Conservation (phyloP, 2,329 filamentous ascomycete genomes). For the Penicillium oxalicum region DNA sequence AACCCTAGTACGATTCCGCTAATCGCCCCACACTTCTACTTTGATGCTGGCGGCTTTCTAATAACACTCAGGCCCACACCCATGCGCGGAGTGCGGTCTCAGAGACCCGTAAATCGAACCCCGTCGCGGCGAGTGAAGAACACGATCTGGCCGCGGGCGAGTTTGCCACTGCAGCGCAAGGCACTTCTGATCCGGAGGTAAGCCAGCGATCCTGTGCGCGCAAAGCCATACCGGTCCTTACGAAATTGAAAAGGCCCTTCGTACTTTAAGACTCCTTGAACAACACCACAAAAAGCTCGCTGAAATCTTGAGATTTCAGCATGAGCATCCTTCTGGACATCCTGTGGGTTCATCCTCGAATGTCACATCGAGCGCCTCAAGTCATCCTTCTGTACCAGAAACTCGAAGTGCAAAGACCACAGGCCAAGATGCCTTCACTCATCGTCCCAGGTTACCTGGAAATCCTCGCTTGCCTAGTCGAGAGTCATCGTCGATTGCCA, state of each 20-base stretch:
- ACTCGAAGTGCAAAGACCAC: constrained; percentile 17
- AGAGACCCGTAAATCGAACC: constrained; percentile 62
- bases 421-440: constrained; percentile 30
- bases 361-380: constrained; percentile 8
- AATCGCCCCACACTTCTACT: not conserved
- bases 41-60: constrained; percentile 4
- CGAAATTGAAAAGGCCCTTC: constrained; percentile 58
- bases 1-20: constrained; percentile 48
- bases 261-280: constrained; percentile 79
- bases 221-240: constrained; percentile 3
- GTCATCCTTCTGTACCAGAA: constrained; percentile 17
- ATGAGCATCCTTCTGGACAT: constrained; percentile 43
- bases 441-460: constrained; percentile 35
- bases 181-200: constrained; percentile 58
- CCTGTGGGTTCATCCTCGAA: constrained; percentile 10
- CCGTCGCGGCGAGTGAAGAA: constrained; percentile 76
- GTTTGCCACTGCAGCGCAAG: constrained; percentile 75
- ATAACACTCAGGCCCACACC: constrained; percentile 63
- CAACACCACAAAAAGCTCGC: constrained; percentile 81
- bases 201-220: constrained; percentile 2
- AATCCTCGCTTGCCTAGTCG: constrained; percentile 50
- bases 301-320: constrained; percentile 68
- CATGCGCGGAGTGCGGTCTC: constrained; percentile 79
- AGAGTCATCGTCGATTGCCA: constrained; percentile 79
- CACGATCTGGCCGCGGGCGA: constrained; percentile 83